These are phyloP conservation scores for Trichosporon sp. DNA, from an alignment of 1,284 basidiomycete species.

Conservation along the genomic window DNA sequence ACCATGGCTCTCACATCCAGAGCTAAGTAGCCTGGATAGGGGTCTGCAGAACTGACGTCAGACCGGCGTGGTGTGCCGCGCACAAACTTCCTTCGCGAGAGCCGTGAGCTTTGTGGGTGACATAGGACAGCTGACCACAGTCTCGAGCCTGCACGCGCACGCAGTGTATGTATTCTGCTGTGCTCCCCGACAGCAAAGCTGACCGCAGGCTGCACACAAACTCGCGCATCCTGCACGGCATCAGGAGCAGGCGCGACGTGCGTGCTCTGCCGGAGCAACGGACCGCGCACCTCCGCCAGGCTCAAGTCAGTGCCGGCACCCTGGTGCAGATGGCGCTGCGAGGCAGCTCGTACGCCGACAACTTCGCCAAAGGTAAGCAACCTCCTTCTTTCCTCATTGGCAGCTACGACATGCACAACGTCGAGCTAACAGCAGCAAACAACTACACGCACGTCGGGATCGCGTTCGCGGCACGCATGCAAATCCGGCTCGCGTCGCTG, in stretches of 20 bases:
- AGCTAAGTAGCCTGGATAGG: background rate
- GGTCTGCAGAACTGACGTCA: conserved; percentile 8
- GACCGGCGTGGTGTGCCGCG: conserved; percentile 20
- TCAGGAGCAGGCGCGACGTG: conserved; percentile 40
- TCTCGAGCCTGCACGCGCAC: conserved; percentile 32
- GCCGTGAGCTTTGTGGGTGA: conserved; percentile 6
- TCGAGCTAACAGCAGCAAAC: conserved; percentile 33
- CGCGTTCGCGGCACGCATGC: conserved; percentile 48
- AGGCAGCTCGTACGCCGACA: conserved; percentile 39
- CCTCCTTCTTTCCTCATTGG: background rate
- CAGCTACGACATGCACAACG: no score
- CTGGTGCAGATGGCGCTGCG: conserved; percentile 39
- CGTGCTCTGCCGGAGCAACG: conserved; percentile 36
- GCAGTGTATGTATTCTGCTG: conserved; percentile 17
- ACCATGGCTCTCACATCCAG: no score
- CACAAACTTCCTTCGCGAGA: conserved; percentile 29
- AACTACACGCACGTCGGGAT: conserved; percentile 45
- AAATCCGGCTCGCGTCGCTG: conserved; percentile 47
- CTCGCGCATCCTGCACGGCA: conserved; percentile 41
- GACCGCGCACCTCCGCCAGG: conserved; percentile 34
- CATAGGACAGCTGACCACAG: conserved; percentile 22
- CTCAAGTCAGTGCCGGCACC: conserved; percentile 38
- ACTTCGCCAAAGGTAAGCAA: conserved; percentile 28
- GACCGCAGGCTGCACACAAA: conserved; percentile 37
- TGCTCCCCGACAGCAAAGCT: background rate